Evolutionary conservation across 139 green algal genomes (phyloP), one percentile per base, ranked within the genome.

Genomic region (Haematococcus lacustris): DNA sequence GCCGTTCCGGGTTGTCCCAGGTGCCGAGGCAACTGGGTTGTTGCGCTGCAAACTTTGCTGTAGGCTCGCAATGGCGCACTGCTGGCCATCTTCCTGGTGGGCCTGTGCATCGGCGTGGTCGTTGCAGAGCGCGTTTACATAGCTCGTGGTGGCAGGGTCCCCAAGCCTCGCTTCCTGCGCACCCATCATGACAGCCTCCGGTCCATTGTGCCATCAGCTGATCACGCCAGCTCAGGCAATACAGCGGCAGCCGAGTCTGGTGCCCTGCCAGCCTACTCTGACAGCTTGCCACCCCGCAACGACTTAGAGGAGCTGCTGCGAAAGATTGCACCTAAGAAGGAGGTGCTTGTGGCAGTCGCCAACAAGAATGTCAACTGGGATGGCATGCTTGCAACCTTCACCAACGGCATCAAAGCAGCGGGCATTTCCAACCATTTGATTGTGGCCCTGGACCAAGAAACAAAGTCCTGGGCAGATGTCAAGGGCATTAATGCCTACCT

Each of bases 311-410:
- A 68, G 21, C 73, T 85, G n/a, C 78, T 82, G 41, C 67, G 67
- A 7, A 72, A 80, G 39, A 80, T 97, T 4, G 93, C 93, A 0
- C 86, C 90, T 0, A 76, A 86, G 35, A 86, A 76, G 7, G 92
- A 98, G 78, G 81, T 98, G 0, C 73, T 98, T 53, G 85, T 96
- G 7, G 94, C 88, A 7, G 91, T 98, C 33, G 90, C 83, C 26
- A 97, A 97, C 84, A 90, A 91, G 57, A 91, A 95, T 67, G 85
- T 93, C 0, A 73, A 92, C 35, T 73, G 71, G 3, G 80, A 85
- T 43, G 76, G 82, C 59, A 90, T 91, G 85, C 84, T 97, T 26
- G 68, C 77, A 25, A 87, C 84, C 3, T 96, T 88, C 73, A 70
- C 87, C 1, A 66, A 88, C 41, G 85, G 76, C 2, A 71, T 97